Conservation (phyloP, 2,329 filamentous ascomycete species). For the Emericellopsis atlantica region DNA sequence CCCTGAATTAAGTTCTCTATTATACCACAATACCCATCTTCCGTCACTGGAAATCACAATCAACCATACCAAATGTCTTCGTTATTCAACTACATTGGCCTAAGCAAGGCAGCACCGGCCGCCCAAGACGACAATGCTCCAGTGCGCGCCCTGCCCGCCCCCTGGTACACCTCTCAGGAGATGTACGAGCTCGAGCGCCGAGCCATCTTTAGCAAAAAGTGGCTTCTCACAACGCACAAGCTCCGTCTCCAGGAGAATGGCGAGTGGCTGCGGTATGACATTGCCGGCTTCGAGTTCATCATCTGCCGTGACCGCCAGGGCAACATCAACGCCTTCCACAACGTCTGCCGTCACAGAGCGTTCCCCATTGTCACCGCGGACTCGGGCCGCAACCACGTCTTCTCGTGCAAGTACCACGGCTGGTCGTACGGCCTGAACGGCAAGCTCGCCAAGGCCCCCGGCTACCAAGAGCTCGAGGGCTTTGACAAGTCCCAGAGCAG, state of each 20-base stretch:
- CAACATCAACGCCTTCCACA: constrained; percentile 47
- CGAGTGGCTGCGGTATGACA: constrained; percentile 41
- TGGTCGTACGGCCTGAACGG: constrained; percentile 49
- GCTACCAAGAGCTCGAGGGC: constrained; percentile 39
- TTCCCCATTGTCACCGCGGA: constrained; percentile 42
- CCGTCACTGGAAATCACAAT: no score
- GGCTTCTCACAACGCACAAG: constrained; percentile 22
- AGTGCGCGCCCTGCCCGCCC: constrained; percentile 8
- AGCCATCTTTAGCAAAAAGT: constrained; percentile 37
- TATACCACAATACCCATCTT: no score
- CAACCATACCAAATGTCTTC: no score
- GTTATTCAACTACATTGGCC: constrained; percentile 16
- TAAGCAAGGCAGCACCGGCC: constrained; percentile 7
- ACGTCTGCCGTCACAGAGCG: constrained; percentile 48
- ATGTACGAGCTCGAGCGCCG: constrained; percentile 39
- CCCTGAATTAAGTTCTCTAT: no score
- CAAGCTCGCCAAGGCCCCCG: constrained; percentile 45
- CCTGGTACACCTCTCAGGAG: constrained; percentile 20
- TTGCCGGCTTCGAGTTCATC: constrained; percentile 44
- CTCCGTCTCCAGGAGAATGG: constrained; percentile 18
- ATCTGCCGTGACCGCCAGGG: constrained; percentile 34
- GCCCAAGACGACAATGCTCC: not conserved
- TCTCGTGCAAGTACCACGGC: constrained; percentile 49
- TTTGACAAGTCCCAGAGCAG: constrained; percentile 45
- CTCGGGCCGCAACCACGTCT: constrained; percentile 35